Base-by-base conservation (phyloP, 257 asterid species). In the Solanum pennellii region DNA sequence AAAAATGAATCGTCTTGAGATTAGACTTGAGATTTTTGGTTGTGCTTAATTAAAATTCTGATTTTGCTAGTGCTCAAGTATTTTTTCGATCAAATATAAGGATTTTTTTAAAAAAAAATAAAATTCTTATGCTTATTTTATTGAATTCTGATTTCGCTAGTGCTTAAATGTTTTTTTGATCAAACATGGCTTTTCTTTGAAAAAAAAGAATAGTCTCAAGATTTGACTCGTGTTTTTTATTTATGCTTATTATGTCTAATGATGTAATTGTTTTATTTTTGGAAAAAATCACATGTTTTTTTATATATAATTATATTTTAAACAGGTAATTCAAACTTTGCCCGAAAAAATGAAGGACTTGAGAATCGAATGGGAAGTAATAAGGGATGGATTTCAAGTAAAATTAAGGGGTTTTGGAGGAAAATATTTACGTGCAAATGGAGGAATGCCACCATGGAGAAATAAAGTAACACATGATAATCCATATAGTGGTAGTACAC, bases 361-460 rank as follows among this genome's bases (percentile, higher is more conserved):
- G 82, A 86, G 87, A 35, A 89, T 91, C 60, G 94, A 93, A 89
- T 97, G 99, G 99, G 94, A 90, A 89, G 98, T 98, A 12, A 83
- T 94, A 3, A 91, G 95, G 86, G 99, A 97, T 25, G 99, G 98
- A 0, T 97, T 97, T 87, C 98, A 93, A 90, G 96, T 96, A 83
- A 94, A 92, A 86, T 74, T 97, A 7, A 91, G 83, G 89, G 89
- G 94, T 1, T 89, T n/a, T 66, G 94, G 90, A 11, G 98, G 98
- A 5, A 96, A 94, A 3, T 96, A 83, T 87, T 87, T 97, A 68
- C 92, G 98, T 62, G 99, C 96, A 0, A 97, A 96, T 92, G 99
- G 99, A 82, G 99, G 98, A 18, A 92, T 97, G 84, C 99, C 95
- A 86, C 99, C 99, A 86, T 97, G 99, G 99, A 89, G 98, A 89